phyloP scores from a whole-genome alignment of 164 flowering plant species.

The Vitis riparia region DNA sequence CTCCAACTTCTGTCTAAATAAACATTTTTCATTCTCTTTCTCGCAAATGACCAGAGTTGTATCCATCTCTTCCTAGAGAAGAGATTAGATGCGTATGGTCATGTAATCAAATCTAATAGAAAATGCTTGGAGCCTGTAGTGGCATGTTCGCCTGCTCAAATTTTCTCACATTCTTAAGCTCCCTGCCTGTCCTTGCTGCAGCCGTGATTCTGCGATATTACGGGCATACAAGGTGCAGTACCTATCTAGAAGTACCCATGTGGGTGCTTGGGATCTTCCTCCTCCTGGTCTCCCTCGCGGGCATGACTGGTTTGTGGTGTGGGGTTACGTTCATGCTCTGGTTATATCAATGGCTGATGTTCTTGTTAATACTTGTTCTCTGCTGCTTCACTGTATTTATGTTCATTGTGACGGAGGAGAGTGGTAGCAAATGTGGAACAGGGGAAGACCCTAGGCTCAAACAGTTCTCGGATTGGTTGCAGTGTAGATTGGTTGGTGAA shows the following conservation, averaged over 20 bases:
- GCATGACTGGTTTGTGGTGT: constrained; percentile 66
- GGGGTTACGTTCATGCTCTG: constrained; percentile 61
- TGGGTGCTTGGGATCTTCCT: constrained; percentile 59
- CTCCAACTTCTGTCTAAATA: too few relatives aligned
- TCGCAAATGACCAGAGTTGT: too few relatives aligned
- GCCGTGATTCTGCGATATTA: too few relatives aligned
- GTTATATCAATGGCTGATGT: constrained; percentile 71
- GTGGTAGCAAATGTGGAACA: constrained; percentile 47
- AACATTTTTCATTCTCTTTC: too few relatives aligned
- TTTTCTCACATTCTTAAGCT: too few relatives aligned
- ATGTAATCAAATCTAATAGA: too few relatives aligned
- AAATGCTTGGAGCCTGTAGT: too few relatives aligned
- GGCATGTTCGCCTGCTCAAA: too few relatives aligned
- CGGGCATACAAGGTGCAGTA: constrained; percentile 31
- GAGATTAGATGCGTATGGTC: too few relatives aligned
- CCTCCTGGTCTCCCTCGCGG: constrained; percentile 62
- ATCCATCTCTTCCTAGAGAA: too few relatives aligned
- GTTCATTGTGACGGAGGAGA: constrained; percentile 43
- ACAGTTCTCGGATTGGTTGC: constrained; percentile 73
- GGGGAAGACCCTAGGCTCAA: constrained; percentile 49
- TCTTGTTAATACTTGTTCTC: constrained; percentile 52
- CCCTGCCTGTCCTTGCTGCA: too few relatives aligned
- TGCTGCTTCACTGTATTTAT: constrained; percentile 67
- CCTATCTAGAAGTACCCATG: constrained; percentile 51
- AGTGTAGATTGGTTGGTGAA: constrained; percentile 42